Evolutionary conservation across 257 asterid genomes (phyloP), one percentile per base, ranked within the genome.

Genomic region (Capsicum rhomboideum): DNA sequence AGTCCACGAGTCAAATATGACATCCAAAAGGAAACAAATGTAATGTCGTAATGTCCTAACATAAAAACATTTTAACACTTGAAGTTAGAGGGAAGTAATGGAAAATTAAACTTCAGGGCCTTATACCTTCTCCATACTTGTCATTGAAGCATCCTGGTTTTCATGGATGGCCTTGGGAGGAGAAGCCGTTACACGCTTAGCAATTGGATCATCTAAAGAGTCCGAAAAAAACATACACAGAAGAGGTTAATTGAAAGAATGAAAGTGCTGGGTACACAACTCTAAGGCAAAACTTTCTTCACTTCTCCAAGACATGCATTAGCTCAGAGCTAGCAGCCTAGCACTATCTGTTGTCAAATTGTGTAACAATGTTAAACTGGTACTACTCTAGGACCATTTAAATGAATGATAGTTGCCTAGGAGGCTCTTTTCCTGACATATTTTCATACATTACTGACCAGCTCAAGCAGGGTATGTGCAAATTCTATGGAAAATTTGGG

Each of bases 191-290:
- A 75, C 74, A 82, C 94, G 91, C 85, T 88, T 94, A 49, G 99
- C 97, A 86, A 93, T 90, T 63, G 98, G 98, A 89, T 94, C 99
- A 85, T 93, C 99, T 96, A 88, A 78, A 83, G 63, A 89, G 26
- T 50, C 63, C 85, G 83, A 16, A 29, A 85, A 82, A 34, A 21
- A 37, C 81, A 79, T 37, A 74, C 37, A 21, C 18, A 86, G 52
- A 49, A 23, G 67, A 82, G 86, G 21, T 84, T 26, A 81, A 80
- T 67, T 80, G 63, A 50, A 49, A 77, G 63, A 77, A 26, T 49
- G 44, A 3, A 46, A 26, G n/a, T 16, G 23, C 26, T 26, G 44
- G 6, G 10, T 26, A 49, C 58, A 49, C 63, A 75, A 75, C 23
- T 75, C 81, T 23, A 49, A 75, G 42, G 26, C 61, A 49, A 75